These are phyloP conservation scores for Dothidotthia symphoricarpi DNA, from an alignment of 2,329 filamentous ascomycete genomes.

Conservation along the genomic window DNA sequence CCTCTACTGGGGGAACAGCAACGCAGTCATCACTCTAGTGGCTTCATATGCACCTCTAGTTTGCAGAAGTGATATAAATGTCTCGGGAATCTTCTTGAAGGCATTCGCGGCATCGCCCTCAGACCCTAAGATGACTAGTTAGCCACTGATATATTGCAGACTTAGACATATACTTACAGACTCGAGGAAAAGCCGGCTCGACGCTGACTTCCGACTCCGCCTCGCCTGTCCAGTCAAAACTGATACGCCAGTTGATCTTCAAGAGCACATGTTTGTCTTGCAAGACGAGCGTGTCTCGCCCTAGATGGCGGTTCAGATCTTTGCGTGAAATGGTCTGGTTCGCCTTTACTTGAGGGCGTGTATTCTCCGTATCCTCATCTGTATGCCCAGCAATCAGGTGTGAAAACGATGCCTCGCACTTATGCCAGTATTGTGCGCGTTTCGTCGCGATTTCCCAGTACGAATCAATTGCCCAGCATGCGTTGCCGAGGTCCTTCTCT, in stretches of 20 bases:
- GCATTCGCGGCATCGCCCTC: constrained; percentile 57
- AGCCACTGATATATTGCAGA: background rate
- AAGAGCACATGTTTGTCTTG: constrained; percentile 45
- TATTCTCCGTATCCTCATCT: constrained; percentile 19
- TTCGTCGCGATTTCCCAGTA: constrained; percentile 63
- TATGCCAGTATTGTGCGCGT: constrained; percentile 63
- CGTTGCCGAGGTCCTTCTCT: constrained; percentile 56
- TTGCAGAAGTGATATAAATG: constrained; percentile 61
- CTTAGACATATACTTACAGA: constrained; percentile 54
- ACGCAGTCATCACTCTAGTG: constrained; percentile 59
- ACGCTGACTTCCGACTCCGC: constrained; percentile 59
- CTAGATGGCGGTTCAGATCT: constrained; percentile 52
- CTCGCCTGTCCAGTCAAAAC: constrained; percentile 72
- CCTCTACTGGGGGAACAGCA: constrained; percentile 46
- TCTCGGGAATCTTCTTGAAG: constrained; percentile 57
- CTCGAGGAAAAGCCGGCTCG: constrained; percentile 57
- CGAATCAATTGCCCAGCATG: constrained; percentile 67
- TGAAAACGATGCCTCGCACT: constrained; percentile 51
- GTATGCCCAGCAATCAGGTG: constrained; percentile 21
- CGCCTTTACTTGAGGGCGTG: constrained; percentile 8
- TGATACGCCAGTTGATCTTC: constrained; percentile 62
- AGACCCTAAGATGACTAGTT: constrained; percentile 46
- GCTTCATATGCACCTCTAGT: constrained; percentile 57
- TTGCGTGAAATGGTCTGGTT: constrained; percentile 33
- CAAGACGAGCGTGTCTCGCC: constrained; percentile 28